Evolutionary conservation across 495 filamentous ascomycete genomes (phyloP), one percentile per base, ranked within the genome.

Genomic region (Aspergillus ostianus): DNA sequence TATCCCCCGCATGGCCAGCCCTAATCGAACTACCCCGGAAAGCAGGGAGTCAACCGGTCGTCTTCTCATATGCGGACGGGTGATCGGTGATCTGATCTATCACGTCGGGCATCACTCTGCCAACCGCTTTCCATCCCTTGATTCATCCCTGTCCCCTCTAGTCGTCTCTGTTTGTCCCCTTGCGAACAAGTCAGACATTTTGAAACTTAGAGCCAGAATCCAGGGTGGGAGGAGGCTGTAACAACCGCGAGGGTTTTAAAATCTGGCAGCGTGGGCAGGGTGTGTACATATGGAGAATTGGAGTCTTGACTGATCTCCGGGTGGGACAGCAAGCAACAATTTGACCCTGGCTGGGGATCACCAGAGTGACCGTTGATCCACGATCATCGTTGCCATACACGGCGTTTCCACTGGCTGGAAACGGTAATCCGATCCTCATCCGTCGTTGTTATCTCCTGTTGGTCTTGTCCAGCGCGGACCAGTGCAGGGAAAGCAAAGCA

Each of bases 81-180:
- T 26, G 23, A 26, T 26, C 23, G 23, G 23, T 26, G 23, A 26
- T 26, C 15, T 49, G 19, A 20, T 27, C 27, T n/a, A 53, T 30
- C 54, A 4, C 56, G 52, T 51, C n/a, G 58, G 56, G 58, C 61
- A 63, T 41, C 36, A 29, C 49, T 19, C 17, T 18, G 17, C 15
- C 19, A 21, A 19, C 21, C 50, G 17, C 36, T 44, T 30, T 45
- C 30, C 23, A 51, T 52, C 60, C 60, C 56, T 63, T 58, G 55
- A 58, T 51, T 59, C 51, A 59, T 51, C 60, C 60, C 60, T 58
- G 57, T 57, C 49, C 56, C 58, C 55, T 55, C n/a, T n/a, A n/a
- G n/a, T 19, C 26, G 53, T 44, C 32, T 32, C 51, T 23, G 45
- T 30, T 19, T 30, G 23, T 51, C 10, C 56, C 58, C 55, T 55